Percentiles rank a stretch among this genome's conserved stretches.
phyloP scores from a whole-genome alignment of 768 basidiomycete genomes.

The Hemileccinum rubropunctum region DNA sequence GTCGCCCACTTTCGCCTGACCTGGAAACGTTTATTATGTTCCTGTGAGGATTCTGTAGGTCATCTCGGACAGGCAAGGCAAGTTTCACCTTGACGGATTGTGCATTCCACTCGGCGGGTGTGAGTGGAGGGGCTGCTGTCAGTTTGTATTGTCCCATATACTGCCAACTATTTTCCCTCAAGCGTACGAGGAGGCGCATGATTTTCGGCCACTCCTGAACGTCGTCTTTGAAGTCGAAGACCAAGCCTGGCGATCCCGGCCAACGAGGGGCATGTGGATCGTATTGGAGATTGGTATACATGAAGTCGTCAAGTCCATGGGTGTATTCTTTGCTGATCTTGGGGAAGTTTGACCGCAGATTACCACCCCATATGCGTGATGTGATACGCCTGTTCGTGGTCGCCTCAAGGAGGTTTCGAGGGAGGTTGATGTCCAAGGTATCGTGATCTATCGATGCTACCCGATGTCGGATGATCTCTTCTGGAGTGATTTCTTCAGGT shows the following conservation, averaged over 20 bases:
- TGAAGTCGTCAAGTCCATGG: slow-evolving; percentile 13
- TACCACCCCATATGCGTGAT: slow-evolving; percentile 11
- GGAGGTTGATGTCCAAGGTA: slow-evolving; percentile 8
- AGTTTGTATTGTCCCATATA: slow-evolving; percentile 17
- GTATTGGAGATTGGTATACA: slow-evolving; percentile 7
- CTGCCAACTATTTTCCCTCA: slow-evolving; percentile 3
- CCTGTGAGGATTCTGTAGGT: neutral
- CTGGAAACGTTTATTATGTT: neutral
- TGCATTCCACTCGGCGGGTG: slow-evolving; percentile 4
- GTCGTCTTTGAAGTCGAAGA: slow-evolving; percentile 8
- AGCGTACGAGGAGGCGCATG: slow-evolving; percentile 13
- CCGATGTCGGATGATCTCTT: slow-evolving; percentile 8
- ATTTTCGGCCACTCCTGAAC: slow-evolving; percentile 9
- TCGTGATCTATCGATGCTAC: slow-evolving; percentile 3
- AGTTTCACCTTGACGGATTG: slow-evolving; percentile 4
- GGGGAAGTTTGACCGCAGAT: neutral
- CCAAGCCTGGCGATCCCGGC: slow-evolving; percentile 13
- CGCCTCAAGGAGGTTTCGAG: slow-evolving; percentile 2
- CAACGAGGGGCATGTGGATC: slow-evolving; percentile 12
- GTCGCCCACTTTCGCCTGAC: slow-evolving; percentile 9
- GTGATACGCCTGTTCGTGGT: slow-evolving; percentile 5
- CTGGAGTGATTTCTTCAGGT: slow-evolving; percentile 1
- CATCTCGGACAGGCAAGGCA: neutral
- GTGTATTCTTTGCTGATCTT: slow-evolving; percentile 5
- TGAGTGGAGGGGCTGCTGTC: slow-evolving; percentile 6